Base-by-base conservation (phyloP, 2,329 filamentous ascomycete species). In the Sarocladium strictum region DNA sequence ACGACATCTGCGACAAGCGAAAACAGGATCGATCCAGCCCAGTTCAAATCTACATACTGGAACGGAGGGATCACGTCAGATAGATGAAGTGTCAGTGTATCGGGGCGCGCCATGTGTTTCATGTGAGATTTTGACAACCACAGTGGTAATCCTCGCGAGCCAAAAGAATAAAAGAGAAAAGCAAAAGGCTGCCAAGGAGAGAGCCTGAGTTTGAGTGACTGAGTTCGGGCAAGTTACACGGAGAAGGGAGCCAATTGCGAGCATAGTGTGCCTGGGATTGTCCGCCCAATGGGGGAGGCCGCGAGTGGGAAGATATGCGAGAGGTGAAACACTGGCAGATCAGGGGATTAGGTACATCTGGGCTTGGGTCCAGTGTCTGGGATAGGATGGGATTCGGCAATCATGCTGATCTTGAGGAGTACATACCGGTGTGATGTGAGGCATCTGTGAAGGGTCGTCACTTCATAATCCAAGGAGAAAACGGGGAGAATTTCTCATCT, bases 291-390 rank as follows among this genome's bases (percentile, higher is more conserved):
- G 10, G 47, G 23, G 6, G 29, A 35, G 17, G 47, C 47, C 24
- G 47, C 12, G 5, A 21, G 47, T 33, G 47, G 29, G 27, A 7
- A 23, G 29, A 21, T 21, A 35, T 35, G 27, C 29, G 27, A 51
- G 27, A 51, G 27, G 47, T 51, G 47, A 51, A 51, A 51, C 47
- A 35, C 27, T 35, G 47, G 27, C 43, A 47, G 23, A 11, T 43
- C 12, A 19, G 5, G 35, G 12, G 12, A 38, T 15, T 19, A 15
- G 35, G 35, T 5, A 38, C n/a, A n/a, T n/a, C 29, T 32, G 29
- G 29, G 7, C 12, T 32, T 32, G 29, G 29, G 6, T 6, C 29
- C 29, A 12, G 29, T 32, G 29, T 32, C 15, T 38, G 35, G 17
- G n/a, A 10, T 19, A 15, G 35, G 35, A n/a, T 38, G n/a, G 35